Base-by-base conservation (phyloP, 2,329 filamentous ascomycete species). In the Pseudogymnoascus sp. region DNA sequence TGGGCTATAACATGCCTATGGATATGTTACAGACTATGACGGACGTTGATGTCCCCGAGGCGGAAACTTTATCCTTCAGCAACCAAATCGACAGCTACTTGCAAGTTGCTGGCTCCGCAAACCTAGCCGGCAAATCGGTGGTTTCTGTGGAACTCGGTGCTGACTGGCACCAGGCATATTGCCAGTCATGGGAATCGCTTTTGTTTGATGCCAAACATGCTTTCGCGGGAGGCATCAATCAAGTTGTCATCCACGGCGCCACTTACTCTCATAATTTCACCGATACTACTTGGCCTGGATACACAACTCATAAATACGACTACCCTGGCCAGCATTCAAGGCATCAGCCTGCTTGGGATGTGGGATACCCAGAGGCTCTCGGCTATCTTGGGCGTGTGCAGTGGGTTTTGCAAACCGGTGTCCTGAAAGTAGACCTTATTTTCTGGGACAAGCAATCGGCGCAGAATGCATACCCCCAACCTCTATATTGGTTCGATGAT, bases 221-320 rank as follows among this genome's bases (percentile, higher is more conserved):
- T 0, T 69, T 76, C 45, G 73, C 74, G 1, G 78, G 73, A 3
- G 74, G 74, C 1, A 69, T 80, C 15, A 80, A 77, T 40, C 72
- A 76, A 42, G 67, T 77, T 37, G 73, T 81, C 4, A 65, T 80
- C 6, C 79, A 82, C 63, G 79, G 78, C 0, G 70, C 70, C 52
- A 67, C 76, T 0, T 78, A 76, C 59, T 72, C 72, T 0, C 75
- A 74, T 1, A 65, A 74, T 4, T 80, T 80, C 60, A 67, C 67
- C 0, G 74, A 76, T 58, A 80, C 79, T 0, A 80, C 79, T 0
- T 82, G 79, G 79, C 79, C 79, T 0, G 77, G 76, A 0, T 79
- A 74, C 60, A 75, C 75, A 0, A 72, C 78, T 0, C 80, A 81
- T 62, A 62, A 60, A 5, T 81, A 78, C 63, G 40, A 69, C 0